phyloP scores from a whole-genome alignment of 441 rosid genomes.

The Gossypium gossypioides region DNA sequence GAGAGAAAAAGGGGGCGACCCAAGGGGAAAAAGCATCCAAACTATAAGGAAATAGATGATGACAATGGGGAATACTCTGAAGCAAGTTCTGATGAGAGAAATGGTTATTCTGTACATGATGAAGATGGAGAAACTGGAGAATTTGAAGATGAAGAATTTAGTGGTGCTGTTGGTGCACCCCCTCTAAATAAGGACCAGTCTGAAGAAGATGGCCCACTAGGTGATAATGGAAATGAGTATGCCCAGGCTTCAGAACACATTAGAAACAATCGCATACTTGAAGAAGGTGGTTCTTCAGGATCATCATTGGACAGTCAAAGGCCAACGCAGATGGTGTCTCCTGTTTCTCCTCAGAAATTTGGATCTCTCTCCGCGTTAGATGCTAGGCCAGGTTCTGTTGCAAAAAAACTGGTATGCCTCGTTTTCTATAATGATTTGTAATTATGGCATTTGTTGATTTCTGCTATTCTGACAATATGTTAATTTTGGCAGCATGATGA shows the following conservation, averaged over 20 bases:
- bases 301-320: conserved; percentile 76
- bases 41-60: conserved; percentile 94
- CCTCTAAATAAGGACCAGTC: conserved; percentile 57
- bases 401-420: conserved; percentile 66
- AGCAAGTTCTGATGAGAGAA: conserved; percentile 87
- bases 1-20: conserved; percentile 91
- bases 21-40: conserved; percentile 77
- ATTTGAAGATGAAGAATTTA: conserved; percentile 76
- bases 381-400: conserved; percentile 74
- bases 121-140: conserved; percentile 84
- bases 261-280: conserved; percentile 40
- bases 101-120: conserved; percentile 65
- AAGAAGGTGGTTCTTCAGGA: conserved; percentile 78
- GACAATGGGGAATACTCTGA: conserved; percentile 84
- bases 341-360: conserved; percentile 84
- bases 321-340: conserved; percentile 59
- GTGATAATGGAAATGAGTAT: conserved; percentile 47
- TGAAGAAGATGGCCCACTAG: conserved; percentile 62
- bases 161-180: conserved; percentile 54
- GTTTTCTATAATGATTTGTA: conserved; percentile 17
- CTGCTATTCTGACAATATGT: conserved; percentile 16
- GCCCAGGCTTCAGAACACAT: conserved; percentile 42
- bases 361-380: conserved; percentile 95
- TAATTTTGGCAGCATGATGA: conserved; percentile 64
- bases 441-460: conserved; percentile 2